Conservation (phyloP, 2,329 filamentous ascomycete genomes). For the Chalara sp. region DNA sequence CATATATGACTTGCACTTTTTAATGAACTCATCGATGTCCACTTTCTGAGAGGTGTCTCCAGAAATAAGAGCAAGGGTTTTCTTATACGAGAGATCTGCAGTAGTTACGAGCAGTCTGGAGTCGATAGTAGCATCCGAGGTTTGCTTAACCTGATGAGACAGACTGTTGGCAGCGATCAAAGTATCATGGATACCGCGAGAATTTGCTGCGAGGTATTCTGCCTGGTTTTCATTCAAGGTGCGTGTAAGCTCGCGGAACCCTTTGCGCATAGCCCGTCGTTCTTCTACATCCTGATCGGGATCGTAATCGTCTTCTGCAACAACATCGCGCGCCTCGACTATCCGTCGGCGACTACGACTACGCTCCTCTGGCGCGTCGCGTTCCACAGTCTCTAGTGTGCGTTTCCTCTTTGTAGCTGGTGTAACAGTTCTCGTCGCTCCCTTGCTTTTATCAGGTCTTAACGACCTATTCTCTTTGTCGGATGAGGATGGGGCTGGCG, state of each 20-base stretch:
- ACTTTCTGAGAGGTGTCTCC: conserved; percentile 69
- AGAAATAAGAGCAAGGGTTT: conserved; percentile 65
- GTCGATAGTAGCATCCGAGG: conserved; percentile 84
- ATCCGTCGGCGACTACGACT: conserved; percentile 21
- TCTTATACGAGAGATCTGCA: conserved; percentile 74
- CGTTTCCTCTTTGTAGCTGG: conserved; percentile 21
- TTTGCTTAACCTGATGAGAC: conserved; percentile 71
- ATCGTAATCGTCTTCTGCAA: conserved; percentile 55
- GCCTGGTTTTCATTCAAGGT: conserved; percentile 57
- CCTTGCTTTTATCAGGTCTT: conserved; percentile 35
- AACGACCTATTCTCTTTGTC: conserved; percentile 41
- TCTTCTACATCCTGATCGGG: conserved; percentile 75
- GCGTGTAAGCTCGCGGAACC: conserved; percentile 61
- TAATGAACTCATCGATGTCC: conserved; percentile 86
- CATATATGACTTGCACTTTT: conserved; percentile 88
- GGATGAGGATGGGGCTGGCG: conserved; percentile 29
- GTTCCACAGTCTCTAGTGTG: conserved; percentile 9
- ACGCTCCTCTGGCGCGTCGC: conserved; percentile 8
- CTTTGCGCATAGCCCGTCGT: conserved; percentile 63
- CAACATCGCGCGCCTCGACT: conserved; percentile 24
- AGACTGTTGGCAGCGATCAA: conserved; percentile 60
- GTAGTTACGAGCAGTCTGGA: conserved; percentile 77
- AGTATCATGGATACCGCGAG: conserved; percentile 56
- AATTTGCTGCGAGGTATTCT: conserved; percentile 62
- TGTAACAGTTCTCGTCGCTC: conserved; percentile 15